Evolutionary conservation across 371 early-diverging fungal genomes (phyloP), one percentile per base, ranked within the genome.

Genomic region (Mucor mucedo): DNA sequence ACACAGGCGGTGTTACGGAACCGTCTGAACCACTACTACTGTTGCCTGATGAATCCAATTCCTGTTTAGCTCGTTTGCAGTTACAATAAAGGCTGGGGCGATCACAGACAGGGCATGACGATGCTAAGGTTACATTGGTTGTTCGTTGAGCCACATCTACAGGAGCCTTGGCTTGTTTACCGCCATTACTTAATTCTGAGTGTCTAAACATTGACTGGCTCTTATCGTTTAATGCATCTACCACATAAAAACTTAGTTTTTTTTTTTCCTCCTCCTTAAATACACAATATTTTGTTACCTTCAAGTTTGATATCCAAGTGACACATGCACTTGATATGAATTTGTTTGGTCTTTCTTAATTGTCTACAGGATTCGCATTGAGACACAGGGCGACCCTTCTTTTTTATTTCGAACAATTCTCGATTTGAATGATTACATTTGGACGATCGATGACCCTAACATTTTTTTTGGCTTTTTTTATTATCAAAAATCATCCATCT

Each of bases 351-450:
- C 68, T 85, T 88, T 63, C 93, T 77, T 50, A 89, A 73, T 57
- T 88, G 83, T 50, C 89, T 78, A 70, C 93, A 93, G 56, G 77
- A 78, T 38, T 76, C 75, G 66, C 93, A 93, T 62, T 93, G 93
- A 33, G 89, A 86, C 9, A 88, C 79, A 2, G 93, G 93, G 28
- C 93, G 82, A 29, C 93, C 93, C 73, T 91, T 92, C 71, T 79
- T 84, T 58, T 87, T 80, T 21, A 93, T 87, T 66, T 85, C 87
- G 58, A 86, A 71, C 53, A 92, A 77, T 47, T 81, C 78, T 49
- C 93, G 84, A 59, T 88, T 81, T 4, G 64, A 27, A 72, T 89
- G 89, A 47, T 63, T 73, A 62, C 89, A 89, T 33, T 73, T 75
- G 16, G 86, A 78, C 16, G 87, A 84, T 38, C 89, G 80, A 68